These are phyloP conservation scores for Durio zibethinus DNA, from an alignment of 345 rosid species.

Conservation along the genomic window DNA sequence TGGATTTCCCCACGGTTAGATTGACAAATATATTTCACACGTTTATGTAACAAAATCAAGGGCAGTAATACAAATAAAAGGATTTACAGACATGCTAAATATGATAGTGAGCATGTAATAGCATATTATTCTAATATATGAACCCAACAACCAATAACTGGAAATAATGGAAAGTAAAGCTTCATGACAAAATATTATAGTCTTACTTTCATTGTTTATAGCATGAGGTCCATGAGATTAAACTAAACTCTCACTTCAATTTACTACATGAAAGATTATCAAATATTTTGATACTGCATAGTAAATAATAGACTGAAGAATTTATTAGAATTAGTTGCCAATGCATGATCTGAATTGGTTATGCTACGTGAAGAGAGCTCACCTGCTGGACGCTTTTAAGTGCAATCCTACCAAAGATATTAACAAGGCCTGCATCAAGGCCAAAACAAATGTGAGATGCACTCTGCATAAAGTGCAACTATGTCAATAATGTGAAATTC, in stretches of 20 bases:
- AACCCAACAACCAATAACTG: not conserved
- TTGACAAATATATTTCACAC: too few relatives aligned
- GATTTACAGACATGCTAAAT: too few relatives aligned
- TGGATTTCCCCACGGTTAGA: not conserved
- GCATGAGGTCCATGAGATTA: not conserved
- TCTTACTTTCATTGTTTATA: not conserved
- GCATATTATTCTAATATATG: too few relatives aligned
- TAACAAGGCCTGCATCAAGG: conserved; percentile 35
- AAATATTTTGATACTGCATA: not conserved
- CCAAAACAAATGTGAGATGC: not conserved
- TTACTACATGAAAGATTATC: not conserved
- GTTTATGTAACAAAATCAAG: not conserved
- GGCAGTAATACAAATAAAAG: not conserved
- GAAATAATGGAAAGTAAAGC: not conserved
- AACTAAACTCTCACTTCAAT: not conserved
- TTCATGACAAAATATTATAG: not conserved
- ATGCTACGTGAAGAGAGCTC: conserved; percentile 13
- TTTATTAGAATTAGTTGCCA: not conserved
- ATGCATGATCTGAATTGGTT: not conserved
- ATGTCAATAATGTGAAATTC: not conserved
- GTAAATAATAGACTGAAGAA: not conserved
- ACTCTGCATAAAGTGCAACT: not conserved
- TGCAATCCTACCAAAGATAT: conserved; percentile 32
- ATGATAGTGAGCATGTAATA: not conserved
- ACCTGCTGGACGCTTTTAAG: conserved; percentile 51